Evolutionary conservation across 2,329 filamentous ascomycete species (phyloP).

Genomic region (Rhinocladiella similis): DNA sequence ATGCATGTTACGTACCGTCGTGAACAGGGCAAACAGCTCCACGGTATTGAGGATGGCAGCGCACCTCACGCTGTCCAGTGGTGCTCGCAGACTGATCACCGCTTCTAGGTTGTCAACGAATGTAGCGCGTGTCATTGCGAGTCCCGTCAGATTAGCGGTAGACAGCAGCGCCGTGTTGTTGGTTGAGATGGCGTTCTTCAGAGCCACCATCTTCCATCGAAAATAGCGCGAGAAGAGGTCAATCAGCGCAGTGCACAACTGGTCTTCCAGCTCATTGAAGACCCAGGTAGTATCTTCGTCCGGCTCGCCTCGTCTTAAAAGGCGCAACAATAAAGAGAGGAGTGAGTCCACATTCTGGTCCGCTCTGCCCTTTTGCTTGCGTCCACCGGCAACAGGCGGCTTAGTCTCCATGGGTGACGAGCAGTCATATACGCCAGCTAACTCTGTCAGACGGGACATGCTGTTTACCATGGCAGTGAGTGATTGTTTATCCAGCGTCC

Average conservation of each 20-base stretch:
- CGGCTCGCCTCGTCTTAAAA: constrained; percentile 72
- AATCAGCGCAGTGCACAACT: constrained; percentile 73
- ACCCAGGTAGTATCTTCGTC: constrained; percentile 64
- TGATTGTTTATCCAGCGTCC: constrained; percentile 64
- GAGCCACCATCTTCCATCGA: constrained; percentile 79
- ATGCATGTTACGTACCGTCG: constrained; percentile 62
- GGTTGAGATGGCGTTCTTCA: constrained; percentile 56
- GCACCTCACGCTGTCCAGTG: constrained; percentile 76
- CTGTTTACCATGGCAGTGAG: constrained; percentile 72
- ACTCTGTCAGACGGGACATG: constrained; percentile 75
- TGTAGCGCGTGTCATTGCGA: constrained; percentile 61
- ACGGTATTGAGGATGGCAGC: constrained; percentile 74
- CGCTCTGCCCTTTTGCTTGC: constrained; percentile 43
- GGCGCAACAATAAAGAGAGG: constrained; percentile 68
- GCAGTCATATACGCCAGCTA: constrained; percentile 78
- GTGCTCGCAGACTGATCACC: constrained; percentile 53
- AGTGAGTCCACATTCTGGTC: constrained; percentile 35
- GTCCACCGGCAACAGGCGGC: constrained; percentile 36
- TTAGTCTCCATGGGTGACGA: constrained; percentile 69
- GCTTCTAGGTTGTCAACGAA: constrained; percentile 51
- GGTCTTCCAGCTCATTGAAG: constrained; percentile 75
- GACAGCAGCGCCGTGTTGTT: constrained; percentile 59
- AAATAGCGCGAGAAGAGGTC: constrained; percentile 83
- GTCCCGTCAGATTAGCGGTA: constrained; percentile 64
- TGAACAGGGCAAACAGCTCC: constrained; percentile 79